These are phyloP conservation scores for Beta lomatogona DNA, from an alignment of 179 eudicot genomes.

Conservation along the genomic window DNA sequence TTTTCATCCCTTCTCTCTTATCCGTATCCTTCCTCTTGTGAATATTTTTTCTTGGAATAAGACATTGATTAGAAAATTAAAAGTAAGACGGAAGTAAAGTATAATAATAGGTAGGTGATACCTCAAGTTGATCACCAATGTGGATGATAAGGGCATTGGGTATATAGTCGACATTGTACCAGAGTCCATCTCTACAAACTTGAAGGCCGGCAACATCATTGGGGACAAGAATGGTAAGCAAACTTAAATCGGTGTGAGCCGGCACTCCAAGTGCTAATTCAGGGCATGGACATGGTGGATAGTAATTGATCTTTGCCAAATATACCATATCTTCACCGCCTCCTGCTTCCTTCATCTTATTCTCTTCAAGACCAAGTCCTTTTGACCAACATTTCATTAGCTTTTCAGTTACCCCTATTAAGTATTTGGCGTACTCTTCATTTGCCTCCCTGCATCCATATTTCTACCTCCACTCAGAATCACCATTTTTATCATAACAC, in stretches of 20 bases:
- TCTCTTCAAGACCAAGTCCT: slow-evolving; percentile 59
- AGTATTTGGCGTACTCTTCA: slow-evolving; percentile 46
- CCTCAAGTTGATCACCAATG: slow-evolving; percentile 90
- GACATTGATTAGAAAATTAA: neutral
- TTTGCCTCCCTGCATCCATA: slow-evolving; percentile 50
- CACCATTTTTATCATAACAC: neutral
- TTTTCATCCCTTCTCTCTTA: too few species aligned
- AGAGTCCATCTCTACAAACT: slow-evolving; percentile 55
- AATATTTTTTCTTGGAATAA: neutral
- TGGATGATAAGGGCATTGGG: slow-evolving; percentile 78
- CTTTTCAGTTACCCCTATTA: slow-evolving; percentile 52
- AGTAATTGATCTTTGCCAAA: slow-evolving; percentile 70
- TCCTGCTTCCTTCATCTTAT: slow-evolving; percentile 40
- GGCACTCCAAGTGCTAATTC: slow-evolving; percentile 58
- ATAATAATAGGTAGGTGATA: neutral
- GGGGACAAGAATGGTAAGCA: slow-evolving; percentile 73
- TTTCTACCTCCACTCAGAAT: neutral
- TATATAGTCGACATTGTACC: slow-evolving; percentile 75
- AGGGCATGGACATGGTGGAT: slow-evolving; percentile 82
- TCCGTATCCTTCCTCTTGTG: too few species aligned
- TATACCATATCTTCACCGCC: slow-evolving; percentile 65
- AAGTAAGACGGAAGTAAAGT: neutral
- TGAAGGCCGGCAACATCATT: slow-evolving; percentile 82
- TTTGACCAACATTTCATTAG: slow-evolving; percentile 45
- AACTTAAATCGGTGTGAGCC: slow-evolving; percentile 67